Evolutionary conservation across 1,139 yeast species (phyloP).

Genomic region (Zygosaccharomyces pseudobailii): DNA sequence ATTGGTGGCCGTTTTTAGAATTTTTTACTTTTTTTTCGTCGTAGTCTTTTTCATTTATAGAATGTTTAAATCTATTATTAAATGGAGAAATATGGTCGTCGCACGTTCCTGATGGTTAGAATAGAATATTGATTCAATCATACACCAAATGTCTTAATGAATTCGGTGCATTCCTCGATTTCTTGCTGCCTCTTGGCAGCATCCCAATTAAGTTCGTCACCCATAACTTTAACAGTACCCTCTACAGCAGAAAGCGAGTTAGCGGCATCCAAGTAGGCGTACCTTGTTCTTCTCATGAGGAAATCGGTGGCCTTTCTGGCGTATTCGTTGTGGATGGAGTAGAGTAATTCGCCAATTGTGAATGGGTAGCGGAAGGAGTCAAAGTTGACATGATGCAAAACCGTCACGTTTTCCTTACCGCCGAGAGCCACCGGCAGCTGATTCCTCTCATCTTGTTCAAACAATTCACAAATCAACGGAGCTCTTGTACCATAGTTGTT

Average conservation of each 20-base stretch:
- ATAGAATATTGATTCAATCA: constrained; percentile 3
- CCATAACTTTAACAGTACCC: constrained; percentile 83
- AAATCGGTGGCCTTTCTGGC: constrained; percentile 86
- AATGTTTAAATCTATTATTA: not conserved
- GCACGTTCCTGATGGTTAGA: not conserved
- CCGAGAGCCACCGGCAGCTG: constrained; percentile 63
- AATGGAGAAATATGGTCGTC: not conserved
- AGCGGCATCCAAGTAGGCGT: constrained; percentile 85
- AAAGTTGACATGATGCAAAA: constrained; percentile 25
- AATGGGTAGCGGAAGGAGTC: constrained; percentile 73
- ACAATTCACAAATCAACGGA: constrained; percentile 67
- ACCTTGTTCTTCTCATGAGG: constrained; percentile 88
- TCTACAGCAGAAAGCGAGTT: constrained; percentile 81
- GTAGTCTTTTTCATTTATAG: not conserved
- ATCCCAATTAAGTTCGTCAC: constrained; percentile 72
- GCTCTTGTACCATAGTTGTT: constrained; percentile 90
- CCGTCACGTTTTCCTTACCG: constrained; percentile 33
- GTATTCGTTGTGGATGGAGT: constrained; percentile 78
- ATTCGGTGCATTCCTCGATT: constrained; percentile 48
- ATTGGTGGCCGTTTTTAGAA: not conserved
- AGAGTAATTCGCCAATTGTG: constrained; percentile 85
- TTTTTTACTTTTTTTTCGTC: not conserved
- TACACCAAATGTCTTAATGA: constrained; percentile 56
- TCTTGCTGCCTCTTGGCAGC: constrained; percentile 54
- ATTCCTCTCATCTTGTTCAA: constrained; percentile 48